Conservation (phyloP, 208 protist genomes). For the Acanthamoeba healyi region DNA sequence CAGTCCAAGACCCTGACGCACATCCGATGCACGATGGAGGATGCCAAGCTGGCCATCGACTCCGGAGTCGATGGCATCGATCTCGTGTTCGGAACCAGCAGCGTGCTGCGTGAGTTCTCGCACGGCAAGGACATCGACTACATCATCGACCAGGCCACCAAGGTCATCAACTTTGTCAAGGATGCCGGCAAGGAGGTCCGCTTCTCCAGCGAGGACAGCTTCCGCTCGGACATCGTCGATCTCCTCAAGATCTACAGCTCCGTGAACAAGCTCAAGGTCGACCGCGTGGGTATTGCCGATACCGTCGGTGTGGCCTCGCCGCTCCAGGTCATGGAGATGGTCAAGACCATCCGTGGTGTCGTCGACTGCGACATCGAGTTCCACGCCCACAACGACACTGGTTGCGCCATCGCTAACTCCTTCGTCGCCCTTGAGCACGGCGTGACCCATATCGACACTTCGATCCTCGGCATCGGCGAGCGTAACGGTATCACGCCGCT, state of each 20-base stretch:
- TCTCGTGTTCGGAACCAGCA: constrained; percentile 65
- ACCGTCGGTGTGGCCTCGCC: constrained; percentile 90
- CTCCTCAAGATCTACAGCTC: constrained; percentile 86
- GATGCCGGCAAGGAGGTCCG: constrained; percentile 87
- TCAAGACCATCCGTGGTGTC: constrained; percentile 76
- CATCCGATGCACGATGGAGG: constrained; percentile 88
- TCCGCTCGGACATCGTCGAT: constrained; percentile 86
- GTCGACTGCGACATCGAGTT: constrained; percentile 82
- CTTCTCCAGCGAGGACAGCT: constrained; percentile 91
- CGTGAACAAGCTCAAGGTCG: constrained; percentile 86
- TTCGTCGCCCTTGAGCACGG: constrained; percentile 87
- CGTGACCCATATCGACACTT: constrained; percentile 90
- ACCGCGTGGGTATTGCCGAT: constrained; percentile 89
- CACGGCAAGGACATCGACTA: constrained; percentile 87
- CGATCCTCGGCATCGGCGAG: constrained; percentile 90
- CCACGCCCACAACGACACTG: constrained; percentile 91
- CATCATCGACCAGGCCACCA: constrained; percentile 82
- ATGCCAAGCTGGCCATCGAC: constrained; percentile 85
- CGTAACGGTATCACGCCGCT: constrained; percentile 91
- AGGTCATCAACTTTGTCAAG: constrained; percentile 89
- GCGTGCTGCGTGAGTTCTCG: constrained; percentile 83
- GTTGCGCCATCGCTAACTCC: constrained; percentile 88
- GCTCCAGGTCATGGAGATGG: constrained; percentile 79
- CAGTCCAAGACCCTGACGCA: constrained; percentile 81
- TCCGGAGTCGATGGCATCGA: constrained; percentile 78